A percentile compares a stretch with the other conserved stretches of the same genome.
Conservation (phyloP, 1,284 basidiomycete species). For the Mycena citricolor region DNA sequence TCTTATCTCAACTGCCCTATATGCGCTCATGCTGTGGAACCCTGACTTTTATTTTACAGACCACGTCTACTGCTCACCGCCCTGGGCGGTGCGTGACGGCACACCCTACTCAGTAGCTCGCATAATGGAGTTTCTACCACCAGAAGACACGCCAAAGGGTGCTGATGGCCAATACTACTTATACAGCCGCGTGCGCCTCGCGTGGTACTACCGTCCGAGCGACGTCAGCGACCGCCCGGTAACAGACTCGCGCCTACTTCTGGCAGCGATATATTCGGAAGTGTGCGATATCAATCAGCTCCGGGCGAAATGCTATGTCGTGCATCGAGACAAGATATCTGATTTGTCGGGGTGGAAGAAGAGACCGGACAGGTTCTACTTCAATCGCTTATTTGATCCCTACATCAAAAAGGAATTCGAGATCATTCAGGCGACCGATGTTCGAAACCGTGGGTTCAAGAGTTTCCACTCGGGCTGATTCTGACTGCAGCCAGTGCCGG, state of each 20-base stretch:
- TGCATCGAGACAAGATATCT: slow-evolving; percentile 92
- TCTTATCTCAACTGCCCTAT: slow-evolving; percentile 28
- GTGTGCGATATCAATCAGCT: slow-evolving; percentile 91
- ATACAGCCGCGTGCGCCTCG: slow-evolving; percentile 80
- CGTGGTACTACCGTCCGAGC: slow-evolving; percentile 91
- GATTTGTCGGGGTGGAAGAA: slow-evolving; percentile 95
- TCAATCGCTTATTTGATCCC: slow-evolving; percentile 91
- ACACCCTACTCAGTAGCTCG: slow-evolving; percentile 92
- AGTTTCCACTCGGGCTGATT: slow-evolving; percentile 36
- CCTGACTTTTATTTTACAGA: slow-evolving; percentile 56
- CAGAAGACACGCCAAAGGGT: slow-evolving; percentile 62
- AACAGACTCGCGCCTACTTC: slow-evolving; percentile 84
- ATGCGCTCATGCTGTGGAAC: slow-evolving; percentile 24
- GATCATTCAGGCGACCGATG: slow-evolving; percentile 83
- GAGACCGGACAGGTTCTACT: slow-evolving; percentile 93
- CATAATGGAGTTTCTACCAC: slow-evolving; percentile 93
- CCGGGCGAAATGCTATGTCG: slow-evolving; percentile 88
- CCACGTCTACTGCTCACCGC: slow-evolving; percentile 93
- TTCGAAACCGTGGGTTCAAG: slow-evolving; percentile 92
- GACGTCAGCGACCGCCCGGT: slow-evolving; percentile 85
- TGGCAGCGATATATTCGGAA: slow-evolving; percentile 95
- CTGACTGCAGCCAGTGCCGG: slow-evolving; percentile 60
- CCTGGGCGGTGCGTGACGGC: slow-evolving; percentile 88
- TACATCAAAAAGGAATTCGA: slow-evolving; percentile 99
- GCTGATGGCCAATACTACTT: slow-evolving; percentile 60